Percentiles rank a stretch among this genome's conserved stretches.
Conservation (phyloP, 2,329 filamentous ascomycete species). For the Clarireedia sp. region DNA sequence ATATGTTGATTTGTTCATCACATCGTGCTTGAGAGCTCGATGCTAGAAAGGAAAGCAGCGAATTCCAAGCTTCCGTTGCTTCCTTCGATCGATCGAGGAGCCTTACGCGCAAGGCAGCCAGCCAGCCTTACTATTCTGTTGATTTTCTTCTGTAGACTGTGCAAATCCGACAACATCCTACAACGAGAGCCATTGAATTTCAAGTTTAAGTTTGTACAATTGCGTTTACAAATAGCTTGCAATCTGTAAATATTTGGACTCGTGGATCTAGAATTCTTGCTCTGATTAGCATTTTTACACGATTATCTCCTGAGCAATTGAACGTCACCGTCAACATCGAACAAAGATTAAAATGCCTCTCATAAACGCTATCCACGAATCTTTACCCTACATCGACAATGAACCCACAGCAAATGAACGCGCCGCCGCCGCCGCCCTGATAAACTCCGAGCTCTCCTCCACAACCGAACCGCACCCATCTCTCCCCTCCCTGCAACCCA, state of each 20-base stretch:
- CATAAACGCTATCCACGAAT: conserved; percentile 26
- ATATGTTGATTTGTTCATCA: not conserved
- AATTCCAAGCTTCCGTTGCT: not conserved
- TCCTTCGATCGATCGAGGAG: not conserved
- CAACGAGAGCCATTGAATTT: not conserved
- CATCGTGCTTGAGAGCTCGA: conserved; percentile 2
- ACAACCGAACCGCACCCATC: conserved; percentile 29
- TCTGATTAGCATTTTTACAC: not conserved
- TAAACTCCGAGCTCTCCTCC: conserved; percentile 52
- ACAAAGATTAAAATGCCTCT: conserved; percentile 20
- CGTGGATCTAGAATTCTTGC: no score
- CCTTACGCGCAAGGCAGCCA: conserved; percentile 9
- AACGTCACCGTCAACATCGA: not conserved
- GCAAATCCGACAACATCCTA: not conserved
- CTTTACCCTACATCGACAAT: conserved; percentile 57
- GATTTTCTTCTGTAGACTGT: not conserved
- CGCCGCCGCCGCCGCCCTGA: conserved; percentile 59
- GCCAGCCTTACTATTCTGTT: not conserved
- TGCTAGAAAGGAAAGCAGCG: not conserved
- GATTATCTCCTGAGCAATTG: not conserved
- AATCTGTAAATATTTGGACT: no score
- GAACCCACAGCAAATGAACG: conserved; percentile 58
- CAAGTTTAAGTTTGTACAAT: no score
- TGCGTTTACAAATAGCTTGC: no score
- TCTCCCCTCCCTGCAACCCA: conserved; percentile 44